Evolutionary conservation across 2,329 filamentous ascomycete genomes (phyloP).

Genomic region (Pyricularia pennisetigena): DNA sequence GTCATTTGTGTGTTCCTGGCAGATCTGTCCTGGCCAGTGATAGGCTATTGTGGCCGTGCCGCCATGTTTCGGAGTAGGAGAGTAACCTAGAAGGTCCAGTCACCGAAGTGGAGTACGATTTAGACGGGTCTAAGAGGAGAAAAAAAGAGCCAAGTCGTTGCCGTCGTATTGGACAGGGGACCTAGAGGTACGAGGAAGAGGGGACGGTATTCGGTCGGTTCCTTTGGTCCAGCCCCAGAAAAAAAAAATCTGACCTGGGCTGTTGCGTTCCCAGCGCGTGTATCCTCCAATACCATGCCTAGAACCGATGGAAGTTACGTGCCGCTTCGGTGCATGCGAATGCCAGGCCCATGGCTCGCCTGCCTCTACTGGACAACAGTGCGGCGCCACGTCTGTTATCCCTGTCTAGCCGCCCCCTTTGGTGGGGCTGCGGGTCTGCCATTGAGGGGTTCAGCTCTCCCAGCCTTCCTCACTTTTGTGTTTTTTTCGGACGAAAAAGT

Average conservation of each 20-base stretch:
- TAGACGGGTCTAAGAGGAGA: not conserved
- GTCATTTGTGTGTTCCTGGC: constrained; percentile 7
- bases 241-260: not conserved
- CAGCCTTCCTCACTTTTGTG: not conserved
- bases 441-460: constrained; percentile 1
- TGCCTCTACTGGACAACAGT: not conserved
- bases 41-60: constrained; percentile 17
- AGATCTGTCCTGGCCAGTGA: constrained; percentile 11
- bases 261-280: not conserved
- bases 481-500: not conserved
- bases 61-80: constrained; percentile 24
- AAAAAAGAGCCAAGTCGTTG: not conserved
- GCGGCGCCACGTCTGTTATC: not conserved
- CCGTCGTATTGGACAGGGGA: not conserved
- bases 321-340: not conserved
- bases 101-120: not conserved
- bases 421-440: not conserved
- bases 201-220: not conserved
- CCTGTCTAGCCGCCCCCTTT: not conserved
- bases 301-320: not conserved
- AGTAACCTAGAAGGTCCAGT: constrained; percentile 10
- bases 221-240: not conserved
- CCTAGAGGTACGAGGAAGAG: not conserved
- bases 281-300: not conserved
- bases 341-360: not conserved